These are phyloP conservation scores for Verticillium zaregamsianum DNA, from an alignment of 2,329 filamentous ascomycete genomes.

Conservation along the genomic window DNA sequence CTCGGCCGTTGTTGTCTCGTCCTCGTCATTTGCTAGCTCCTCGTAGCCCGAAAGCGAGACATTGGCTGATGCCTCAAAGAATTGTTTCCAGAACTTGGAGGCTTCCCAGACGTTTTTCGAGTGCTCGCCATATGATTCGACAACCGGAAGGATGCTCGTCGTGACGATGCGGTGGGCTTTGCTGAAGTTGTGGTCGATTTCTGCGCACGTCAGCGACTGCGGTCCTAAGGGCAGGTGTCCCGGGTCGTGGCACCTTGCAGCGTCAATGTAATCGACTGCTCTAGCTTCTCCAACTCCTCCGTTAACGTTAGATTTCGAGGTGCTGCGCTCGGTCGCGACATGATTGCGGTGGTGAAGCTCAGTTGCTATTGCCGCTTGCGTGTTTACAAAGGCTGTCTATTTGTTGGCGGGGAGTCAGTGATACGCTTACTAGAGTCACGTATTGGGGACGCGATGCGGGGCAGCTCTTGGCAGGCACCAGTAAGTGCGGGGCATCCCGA, in stretches of 20 bases:
- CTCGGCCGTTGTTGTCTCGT: constrained; percentile 35
- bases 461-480: constrained; percentile 10
- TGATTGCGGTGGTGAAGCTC: constrained; percentile 18
- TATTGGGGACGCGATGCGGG: constrained; percentile 26
- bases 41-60: constrained; percentile 95
- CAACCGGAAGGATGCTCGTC: constrained; percentile 83
- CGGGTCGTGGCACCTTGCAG: constrained; percentile 64
- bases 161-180: constrained; percentile 95
- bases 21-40: constrained; percentile 68
- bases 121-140: constrained; percentile 93
- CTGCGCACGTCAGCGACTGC: constrained; percentile 38
- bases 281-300: constrained; percentile 91
- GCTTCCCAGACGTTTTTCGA: constrained; percentile 95
- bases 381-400: not conserved
- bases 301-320: constrained; percentile 69
- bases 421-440: not conserved
- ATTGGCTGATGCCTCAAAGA: constrained; percentile 97
- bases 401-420: not conserved
- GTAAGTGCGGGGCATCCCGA: not conserved
- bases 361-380: not conserved
- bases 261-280: constrained; percentile 94
- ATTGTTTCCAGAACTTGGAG: constrained; percentile 99
- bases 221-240: not conserved
- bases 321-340: constrained; percentile 46
- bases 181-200: constrained; percentile 98